Evolutionary conservation across 2,329 filamentous ascomycete genomes (phyloP).

Genomic region (Epichloe brachyelytri): DNA sequence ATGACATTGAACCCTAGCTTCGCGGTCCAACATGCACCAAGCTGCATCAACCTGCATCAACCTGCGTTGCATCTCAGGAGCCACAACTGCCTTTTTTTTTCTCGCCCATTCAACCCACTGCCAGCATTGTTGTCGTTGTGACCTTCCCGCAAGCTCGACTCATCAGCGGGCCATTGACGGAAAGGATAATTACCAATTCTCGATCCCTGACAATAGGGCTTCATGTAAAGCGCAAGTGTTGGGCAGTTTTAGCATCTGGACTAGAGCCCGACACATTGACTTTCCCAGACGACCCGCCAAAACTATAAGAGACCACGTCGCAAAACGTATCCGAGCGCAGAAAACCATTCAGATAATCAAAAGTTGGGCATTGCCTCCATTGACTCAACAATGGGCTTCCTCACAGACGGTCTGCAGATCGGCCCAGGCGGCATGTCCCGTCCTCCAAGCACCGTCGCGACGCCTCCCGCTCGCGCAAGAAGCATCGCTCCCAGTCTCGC

Average conservation of each 20-base stretch:
- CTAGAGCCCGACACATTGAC: not conserved
- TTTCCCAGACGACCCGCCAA: too few species aligned
- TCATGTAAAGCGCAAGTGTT: not conserved
- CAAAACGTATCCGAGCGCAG: too few species aligned
- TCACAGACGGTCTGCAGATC: conserved; percentile 15
- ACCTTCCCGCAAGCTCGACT: not conserved
- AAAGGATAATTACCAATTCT: not conserved
- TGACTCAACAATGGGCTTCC: conserved; percentile 17
- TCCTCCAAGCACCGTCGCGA: conserved; percentile 15
- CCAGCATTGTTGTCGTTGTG: too few species aligned
- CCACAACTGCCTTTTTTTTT: not conserved
- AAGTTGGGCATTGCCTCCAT: too few species aligned
- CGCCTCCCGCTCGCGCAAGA: conserved; percentile 20
- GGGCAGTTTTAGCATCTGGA: not conserved
- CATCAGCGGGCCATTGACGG: not conserved
- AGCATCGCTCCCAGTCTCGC: conserved; percentile 20
- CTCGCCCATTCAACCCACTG: not conserved
- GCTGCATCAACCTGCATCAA: not conserved
- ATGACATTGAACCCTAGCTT: too few species aligned
- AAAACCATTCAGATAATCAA: too few species aligned
- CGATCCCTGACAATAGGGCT: not conserved
- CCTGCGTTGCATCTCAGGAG: not conserved
- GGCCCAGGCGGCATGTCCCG: conserved; percentile 14
- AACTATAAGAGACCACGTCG: too few species aligned
- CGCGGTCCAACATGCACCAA: too few species aligned